These are phyloP conservation scores for Tetracladium marchalianum DNA, from an alignment of 495 filamentous ascomycete genomes.

Conservation along the genomic window DNA sequence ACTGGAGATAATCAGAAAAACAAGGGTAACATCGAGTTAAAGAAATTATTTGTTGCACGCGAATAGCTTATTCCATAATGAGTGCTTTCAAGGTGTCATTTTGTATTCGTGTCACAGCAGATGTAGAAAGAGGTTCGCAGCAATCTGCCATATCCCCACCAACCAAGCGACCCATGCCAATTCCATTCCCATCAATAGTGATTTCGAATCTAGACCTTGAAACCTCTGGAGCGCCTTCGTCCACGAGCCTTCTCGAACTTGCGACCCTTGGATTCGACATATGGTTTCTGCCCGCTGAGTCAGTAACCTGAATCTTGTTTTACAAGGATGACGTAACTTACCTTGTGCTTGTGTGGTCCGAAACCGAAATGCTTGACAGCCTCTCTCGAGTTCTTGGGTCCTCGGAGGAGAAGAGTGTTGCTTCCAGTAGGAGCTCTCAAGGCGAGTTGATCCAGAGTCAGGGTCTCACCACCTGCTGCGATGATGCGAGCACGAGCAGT, in stretches of 20 bases:
- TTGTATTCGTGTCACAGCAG: no score
- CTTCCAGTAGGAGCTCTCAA: slow-evolving; percentile 83
- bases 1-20: no score
- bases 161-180: no score
- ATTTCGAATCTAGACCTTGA: slow-evolving; percentile 77
- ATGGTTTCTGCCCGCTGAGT: slow-evolving; percentile 61
- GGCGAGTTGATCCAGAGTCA: slow-evolving; percentile 95
- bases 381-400: slow-evolving; percentile 94
- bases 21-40: no score
- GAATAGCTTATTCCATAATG: no score
- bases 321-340: slow-evolving; percentile 29
- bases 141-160: no score
- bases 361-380: slow-evolving; percentile 98
- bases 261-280: slow-evolving; percentile 94
- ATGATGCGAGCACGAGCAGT: slow-evolving; percentile 87
- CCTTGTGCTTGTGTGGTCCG: slow-evolving; percentile 95
- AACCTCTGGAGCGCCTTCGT: slow-evolving; percentile 88
- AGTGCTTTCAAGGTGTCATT: no score
- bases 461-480: slow-evolving; percentile 84
- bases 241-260: slow-evolving; percentile 99
- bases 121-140: no score
- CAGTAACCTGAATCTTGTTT: slow-evolving; percentile 5
- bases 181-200: background rate
- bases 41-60: no score
- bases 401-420: slow-evolving; percentile 90